These are phyloP conservation scores for Jasminum sambac DNA, from an alignment of 257 asterid species.

Conservation along the genomic window DNA sequence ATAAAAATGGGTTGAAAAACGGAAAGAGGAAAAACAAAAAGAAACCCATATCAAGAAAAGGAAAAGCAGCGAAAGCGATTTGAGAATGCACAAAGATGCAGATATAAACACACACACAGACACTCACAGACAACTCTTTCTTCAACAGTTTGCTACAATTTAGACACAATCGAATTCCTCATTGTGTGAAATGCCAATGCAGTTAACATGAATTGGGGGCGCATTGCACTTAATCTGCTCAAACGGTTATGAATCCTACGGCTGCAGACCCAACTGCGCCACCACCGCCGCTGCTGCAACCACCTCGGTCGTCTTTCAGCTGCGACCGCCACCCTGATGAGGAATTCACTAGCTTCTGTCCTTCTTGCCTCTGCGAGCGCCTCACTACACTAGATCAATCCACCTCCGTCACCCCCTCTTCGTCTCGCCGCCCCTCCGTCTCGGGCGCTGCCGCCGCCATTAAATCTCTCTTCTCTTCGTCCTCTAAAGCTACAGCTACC, in stretches of 20 bases:
- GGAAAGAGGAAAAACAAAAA: constrained; percentile 23
- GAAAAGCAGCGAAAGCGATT: constrained; percentile 53
- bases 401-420: constrained; percentile 57
- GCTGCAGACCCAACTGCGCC: constrained; percentile 71
- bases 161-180: neutral
- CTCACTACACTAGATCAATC: constrained; percentile 70
- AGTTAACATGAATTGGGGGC: constrained; percentile 39
- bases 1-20: constrained; percentile 20
- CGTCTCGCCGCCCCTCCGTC: constrained; percentile 77
- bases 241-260: constrained; percentile 77
- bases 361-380: constrained; percentile 87
- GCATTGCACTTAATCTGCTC: constrained; percentile 32
- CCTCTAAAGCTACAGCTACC: constrained; percentile 18
- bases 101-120: constrained; percentile 28
- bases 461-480: constrained; percentile 58
- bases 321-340: constrained; percentile 85
- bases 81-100: constrained; percentile 35
- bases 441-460: constrained; percentile 55
- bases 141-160: neutral
- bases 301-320: constrained; percentile 84
- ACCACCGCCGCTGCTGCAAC: constrained; percentile 57
- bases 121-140: neutral
- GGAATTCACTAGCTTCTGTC: constrained; percentile 81
- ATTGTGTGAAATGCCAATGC: neutral
- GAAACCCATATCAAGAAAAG: constrained; percentile 2